Evolutionary conservation across 2,329 filamentous ascomycete genomes (phyloP).

Genomic region (Fusarium oxysporum): DNA sequence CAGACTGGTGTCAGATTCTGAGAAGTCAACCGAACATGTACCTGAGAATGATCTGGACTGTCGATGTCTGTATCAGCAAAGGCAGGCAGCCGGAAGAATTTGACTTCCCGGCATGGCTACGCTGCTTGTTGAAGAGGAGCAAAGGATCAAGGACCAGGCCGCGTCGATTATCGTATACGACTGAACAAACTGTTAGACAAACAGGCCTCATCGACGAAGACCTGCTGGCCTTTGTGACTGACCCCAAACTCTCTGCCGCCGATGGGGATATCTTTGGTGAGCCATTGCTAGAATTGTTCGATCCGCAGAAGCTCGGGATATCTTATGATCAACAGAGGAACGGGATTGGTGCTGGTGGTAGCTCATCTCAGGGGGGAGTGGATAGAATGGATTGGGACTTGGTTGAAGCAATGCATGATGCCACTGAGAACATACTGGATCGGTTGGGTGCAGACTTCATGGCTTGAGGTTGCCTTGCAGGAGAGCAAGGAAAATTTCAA

Average conservation of each 20-base stretch:
- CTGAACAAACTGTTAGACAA: not conserved
- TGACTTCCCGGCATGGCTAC: not conserved
- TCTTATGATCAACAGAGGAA: no score
- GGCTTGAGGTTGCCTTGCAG: no score
- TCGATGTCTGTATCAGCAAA: not conserved
- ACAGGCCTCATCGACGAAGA: not conserved
- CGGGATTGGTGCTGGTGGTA: no score
- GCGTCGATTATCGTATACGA: accelerated
- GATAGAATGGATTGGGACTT: no score
- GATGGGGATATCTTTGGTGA: not conserved
- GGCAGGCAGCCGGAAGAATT: not conserved
- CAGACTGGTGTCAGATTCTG: not conserved
- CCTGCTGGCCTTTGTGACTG: not conserved
- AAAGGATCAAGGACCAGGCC: not conserved
- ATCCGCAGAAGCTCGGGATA: no score
- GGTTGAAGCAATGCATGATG: no score
- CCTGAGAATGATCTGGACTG: not conserved
- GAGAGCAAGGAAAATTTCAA: no score
- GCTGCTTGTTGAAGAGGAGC: not conserved
- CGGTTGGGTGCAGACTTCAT: no score
- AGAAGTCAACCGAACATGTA: not conserved
- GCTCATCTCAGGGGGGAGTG: no score
- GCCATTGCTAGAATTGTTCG: not conserved
- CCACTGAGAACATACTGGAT: no score
- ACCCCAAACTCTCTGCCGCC: not conserved